Evolutionary conservation across 2,329 filamentous ascomycete species (phyloP).

Genomic region (Monosporascus sp.): DNA sequence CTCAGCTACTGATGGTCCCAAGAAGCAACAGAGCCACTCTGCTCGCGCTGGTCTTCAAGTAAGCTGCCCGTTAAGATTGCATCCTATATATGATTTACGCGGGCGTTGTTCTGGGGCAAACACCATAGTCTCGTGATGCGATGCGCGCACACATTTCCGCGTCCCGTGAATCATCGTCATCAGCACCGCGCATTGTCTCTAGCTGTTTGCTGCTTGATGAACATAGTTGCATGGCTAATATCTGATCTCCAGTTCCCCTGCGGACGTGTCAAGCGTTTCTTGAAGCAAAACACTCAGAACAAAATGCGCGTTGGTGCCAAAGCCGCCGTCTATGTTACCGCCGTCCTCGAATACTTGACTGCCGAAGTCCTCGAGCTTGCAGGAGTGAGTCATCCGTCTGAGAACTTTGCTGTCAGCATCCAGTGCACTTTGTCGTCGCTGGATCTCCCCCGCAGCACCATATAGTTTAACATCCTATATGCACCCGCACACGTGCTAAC

Average conservation of each 20-base stretch:
- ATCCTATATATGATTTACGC: neutral
- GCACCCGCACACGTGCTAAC: constrained; percentile 3
- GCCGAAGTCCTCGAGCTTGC: constrained; percentile 97
- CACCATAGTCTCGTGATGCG: neutral
- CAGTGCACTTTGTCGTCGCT: neutral
- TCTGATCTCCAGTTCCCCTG: constrained; percentile 73
- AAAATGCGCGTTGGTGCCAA: constrained; percentile 99
- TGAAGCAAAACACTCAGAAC: constrained; percentile 98
- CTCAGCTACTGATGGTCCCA: constrained; percentile 54
- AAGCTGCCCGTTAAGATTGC: constrained; percentile 35
- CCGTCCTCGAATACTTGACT: constrained; percentile 95
- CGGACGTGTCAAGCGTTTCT: constrained; percentile 99
- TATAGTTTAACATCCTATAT: neutral
- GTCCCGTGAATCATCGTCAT: neutral
- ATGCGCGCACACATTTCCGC: neutral
- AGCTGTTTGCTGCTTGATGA: neutral
- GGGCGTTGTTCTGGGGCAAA: neutral
- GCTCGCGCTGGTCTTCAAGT: constrained; percentile 94
- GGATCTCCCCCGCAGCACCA: neutral
- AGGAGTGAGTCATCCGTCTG: constrained; percentile 55
- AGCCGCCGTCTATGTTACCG: constrained; percentile 96
- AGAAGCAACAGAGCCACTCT: constrained; percentile 93
- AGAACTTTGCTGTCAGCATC: constrained; percentile 1
- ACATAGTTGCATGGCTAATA: constrained; percentile 9
- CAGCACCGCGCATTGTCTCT: neutral